These are phyloP conservation scores for Chrysoporthe cubensis DNA, from an alignment of 2,329 filamentous ascomycete species.

Conservation along the genomic window DNA sequence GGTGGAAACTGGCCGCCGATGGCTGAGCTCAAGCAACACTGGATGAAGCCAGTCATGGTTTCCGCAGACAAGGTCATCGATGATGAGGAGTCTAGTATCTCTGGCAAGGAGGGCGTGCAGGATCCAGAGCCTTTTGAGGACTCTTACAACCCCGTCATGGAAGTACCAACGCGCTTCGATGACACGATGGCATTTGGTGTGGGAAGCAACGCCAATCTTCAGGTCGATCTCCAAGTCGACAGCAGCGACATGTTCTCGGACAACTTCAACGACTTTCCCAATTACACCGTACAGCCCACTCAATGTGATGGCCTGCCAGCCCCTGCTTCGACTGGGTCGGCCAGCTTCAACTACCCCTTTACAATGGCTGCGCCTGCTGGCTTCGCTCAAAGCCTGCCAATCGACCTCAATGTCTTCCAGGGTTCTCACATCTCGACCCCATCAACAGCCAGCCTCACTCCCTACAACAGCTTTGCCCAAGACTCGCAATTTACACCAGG, in stretches of 20 bases:
- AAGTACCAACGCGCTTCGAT: slow-evolving; percentile 31
- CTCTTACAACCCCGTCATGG: slow-evolving; percentile 11
- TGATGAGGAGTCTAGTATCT: slow-evolving; percentile 38
- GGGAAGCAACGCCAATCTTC: slow-evolving; percentile 19
- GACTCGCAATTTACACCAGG: slow-evolving; percentile 21
- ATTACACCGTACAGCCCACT: slow-evolving; percentile 16
- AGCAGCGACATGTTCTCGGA: slow-evolving; percentile 27
- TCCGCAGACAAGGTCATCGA: slow-evolving; percentile 44
- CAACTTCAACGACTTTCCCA: slow-evolving; percentile 25
- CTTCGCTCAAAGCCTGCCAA: slow-evolving; percentile 26
- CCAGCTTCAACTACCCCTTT: slow-evolving; percentile 32
- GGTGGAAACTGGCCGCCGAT: slow-evolving; percentile 61
- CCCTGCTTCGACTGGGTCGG: slow-evolving; percentile 33
- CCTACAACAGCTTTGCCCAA: slow-evolving; percentile 29
- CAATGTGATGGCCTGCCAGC: slow-evolving; percentile 22
- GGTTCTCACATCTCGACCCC: slow-evolving; percentile 34
- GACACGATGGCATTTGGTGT: slow-evolving; percentile 23
- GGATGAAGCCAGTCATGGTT: slow-evolving; percentile 60
- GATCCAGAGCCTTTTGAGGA: slow-evolving; percentile 33
- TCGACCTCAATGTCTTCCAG: slow-evolving; percentile 32
- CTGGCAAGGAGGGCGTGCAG: slow-evolving; percentile 36
- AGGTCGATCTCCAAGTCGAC: slow-evolving; percentile 19
- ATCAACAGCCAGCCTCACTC: slow-evolving; percentile 34
- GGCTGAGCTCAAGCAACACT: slow-evolving; percentile 57
- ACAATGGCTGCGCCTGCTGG: slow-evolving; percentile 19